Conservation (phyloP, 2,329 filamentous ascomycete species). For the Biscogniauxia mediterranea region DNA sequence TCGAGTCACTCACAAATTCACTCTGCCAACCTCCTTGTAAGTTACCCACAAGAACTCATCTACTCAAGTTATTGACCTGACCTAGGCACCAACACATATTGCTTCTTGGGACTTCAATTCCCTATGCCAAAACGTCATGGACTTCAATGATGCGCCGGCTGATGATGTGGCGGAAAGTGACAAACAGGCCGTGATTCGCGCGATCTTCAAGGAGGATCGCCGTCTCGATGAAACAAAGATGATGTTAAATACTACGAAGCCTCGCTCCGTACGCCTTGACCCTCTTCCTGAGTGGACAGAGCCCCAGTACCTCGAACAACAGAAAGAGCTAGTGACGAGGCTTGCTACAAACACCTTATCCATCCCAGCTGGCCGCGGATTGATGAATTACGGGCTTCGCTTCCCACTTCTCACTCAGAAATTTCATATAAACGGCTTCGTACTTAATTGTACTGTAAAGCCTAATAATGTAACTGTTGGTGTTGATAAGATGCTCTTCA, state of each 20-base stretch:
- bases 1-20: slow-evolving; percentile 37
- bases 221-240: slow-evolving; percentile 82
- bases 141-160: slow-evolving; percentile 57
- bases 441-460: slow-evolving; percentile 85
- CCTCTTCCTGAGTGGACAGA: slow-evolving; percentile 78
- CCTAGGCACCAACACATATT: slow-evolving; percentile 59
- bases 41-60: slow-evolving; percentile 16
- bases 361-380: slow-evolving; percentile 80
- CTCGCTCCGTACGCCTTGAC: slow-evolving; percentile 74
- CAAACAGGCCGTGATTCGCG: slow-evolving; percentile 75
- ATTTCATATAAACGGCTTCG: slow-evolving; percentile 86
- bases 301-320: slow-evolving; percentile 82
- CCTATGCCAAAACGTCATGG: slow-evolving; percentile 69
- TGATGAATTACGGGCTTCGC: slow-evolving; percentile 84
- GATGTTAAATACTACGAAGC: slow-evolving; percentile 80
- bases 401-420: slow-evolving; percentile 90
- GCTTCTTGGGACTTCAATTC: slow-evolving; percentile 72
- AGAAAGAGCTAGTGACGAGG: slow-evolving; percentile 85
- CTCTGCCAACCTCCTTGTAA: slow-evolving; percentile 43
- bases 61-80: slow-evolving; percentile 24
- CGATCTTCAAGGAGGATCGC: slow-evolving; percentile 89
- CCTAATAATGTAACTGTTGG: slow-evolving; percentile 89
- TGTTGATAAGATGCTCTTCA: slow-evolving; percentile 84
- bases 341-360: slow-evolving; percentile 86
- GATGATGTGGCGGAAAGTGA: slow-evolving; percentile 83